Conservation (phyloP, 805 yeast species). For the Phaffomyces antillensis region DNA sequence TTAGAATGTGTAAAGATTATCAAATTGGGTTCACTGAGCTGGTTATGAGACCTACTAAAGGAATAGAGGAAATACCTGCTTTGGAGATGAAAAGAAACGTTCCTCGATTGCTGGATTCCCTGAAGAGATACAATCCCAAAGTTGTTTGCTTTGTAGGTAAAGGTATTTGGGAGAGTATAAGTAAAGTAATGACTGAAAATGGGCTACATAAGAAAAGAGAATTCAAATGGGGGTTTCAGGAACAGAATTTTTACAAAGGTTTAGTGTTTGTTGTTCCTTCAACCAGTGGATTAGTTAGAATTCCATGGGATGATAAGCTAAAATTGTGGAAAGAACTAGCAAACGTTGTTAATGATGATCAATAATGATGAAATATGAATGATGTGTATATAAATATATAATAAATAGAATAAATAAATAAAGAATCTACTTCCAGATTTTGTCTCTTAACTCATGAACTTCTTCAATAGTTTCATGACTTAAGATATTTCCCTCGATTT, state of each 20-base stretch:
- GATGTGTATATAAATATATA: too few relatives aligned
- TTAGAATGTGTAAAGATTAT: conserved; percentile 28
- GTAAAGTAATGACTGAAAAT: conserved; percentile 22
- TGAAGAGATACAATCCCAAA: conserved; percentile 32
- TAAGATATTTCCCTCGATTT: conserved; percentile 2
- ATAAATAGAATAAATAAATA: too few relatives aligned
- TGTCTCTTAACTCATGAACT: conserved; percentile 11
- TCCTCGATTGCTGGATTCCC: conserved; percentile 40
- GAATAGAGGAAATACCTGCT: conserved; percentile 45
- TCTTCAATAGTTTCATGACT: conserved; percentile 7
- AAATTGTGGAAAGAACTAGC: conserved; percentile 40
- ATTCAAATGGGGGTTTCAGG: conserved; percentile 50
- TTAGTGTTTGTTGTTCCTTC: conserved; percentile 56
- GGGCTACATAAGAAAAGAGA: conserved; percentile 23
- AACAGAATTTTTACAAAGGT: conserved; percentile 9
- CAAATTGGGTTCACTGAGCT: conserved; percentile 67
- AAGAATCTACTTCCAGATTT: conserved; percentile 11
- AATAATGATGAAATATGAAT: background rate
- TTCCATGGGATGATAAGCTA: conserved; percentile 39
- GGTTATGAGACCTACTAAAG: conserved; percentile 54
- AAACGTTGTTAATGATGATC: background rate
- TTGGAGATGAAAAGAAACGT: conserved; percentile 51
- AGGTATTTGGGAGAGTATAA: conserved; percentile 64
- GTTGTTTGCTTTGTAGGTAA: conserved; percentile 60
- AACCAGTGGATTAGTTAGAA: conserved; percentile 65